Conservation (phyloP, 2,329 filamentous ascomycete species). For the Ophiobolus disseminans region DNA sequence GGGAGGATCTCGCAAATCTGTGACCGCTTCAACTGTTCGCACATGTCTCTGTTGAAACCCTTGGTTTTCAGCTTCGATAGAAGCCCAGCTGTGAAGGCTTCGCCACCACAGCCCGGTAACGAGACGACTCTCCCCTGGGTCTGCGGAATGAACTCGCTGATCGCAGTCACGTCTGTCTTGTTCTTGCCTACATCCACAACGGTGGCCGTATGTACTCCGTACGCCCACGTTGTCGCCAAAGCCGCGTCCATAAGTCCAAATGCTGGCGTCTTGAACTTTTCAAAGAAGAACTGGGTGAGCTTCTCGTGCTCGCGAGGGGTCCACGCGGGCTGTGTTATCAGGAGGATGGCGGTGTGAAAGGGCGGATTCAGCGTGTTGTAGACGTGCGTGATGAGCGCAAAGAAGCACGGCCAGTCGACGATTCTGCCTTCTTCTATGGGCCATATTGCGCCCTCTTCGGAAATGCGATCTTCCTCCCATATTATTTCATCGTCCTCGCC, state of each 20-base stretch:
- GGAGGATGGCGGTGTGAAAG: constrained; percentile 91
- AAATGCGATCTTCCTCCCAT: constrained; percentile 88
- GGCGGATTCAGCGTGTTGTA: constrained; percentile 88
- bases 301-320: constrained; percentile 84
- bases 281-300: constrained; percentile 93
- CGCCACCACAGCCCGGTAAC: constrained; percentile 76
- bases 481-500: constrained; percentile 66
- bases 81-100: constrained; percentile 81
- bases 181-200: constrained; percentile 90
- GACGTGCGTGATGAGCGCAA: constrained; percentile 90
- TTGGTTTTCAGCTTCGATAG: constrained; percentile 68
- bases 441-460: constrained; percentile 87
- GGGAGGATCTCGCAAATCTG: constrained; percentile 68
- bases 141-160: constrained; percentile 81
- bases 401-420: constrained; percentile 89
- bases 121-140: constrained; percentile 69
- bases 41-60: constrained; percentile 67
- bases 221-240: constrained; percentile 79
- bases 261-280: constrained; percentile 93
- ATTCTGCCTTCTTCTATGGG: constrained; percentile 84
- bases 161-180: constrained; percentile 91
- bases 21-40: constrained; percentile 70
- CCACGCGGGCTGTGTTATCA: constrained; percentile 91
- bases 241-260: constrained; percentile 91
- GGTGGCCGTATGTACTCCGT: constrained; percentile 80